Percentiles rank a stretch among this genome's conserved stretches.
phyloP scores from a whole-genome alignment of 2,329 filamentous ascomycete species.

The Aureobasidium leucospermi region DNA sequence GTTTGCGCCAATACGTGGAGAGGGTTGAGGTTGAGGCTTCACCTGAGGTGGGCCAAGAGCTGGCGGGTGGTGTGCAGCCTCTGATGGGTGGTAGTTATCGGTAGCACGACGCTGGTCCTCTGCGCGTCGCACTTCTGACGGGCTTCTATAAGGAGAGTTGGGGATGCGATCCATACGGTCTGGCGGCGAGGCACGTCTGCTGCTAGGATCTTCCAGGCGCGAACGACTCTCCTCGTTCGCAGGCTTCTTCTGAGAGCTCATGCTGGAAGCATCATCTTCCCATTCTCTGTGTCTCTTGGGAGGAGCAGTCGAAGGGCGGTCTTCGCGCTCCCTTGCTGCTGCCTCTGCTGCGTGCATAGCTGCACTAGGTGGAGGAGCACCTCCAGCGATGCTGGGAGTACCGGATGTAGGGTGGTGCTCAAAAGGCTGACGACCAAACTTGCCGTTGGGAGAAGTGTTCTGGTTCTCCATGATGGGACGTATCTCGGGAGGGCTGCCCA shows the following conservation, averaged over 20 bases:
- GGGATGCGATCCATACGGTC: slow-evolving; percentile 34
- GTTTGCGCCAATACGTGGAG: slow-evolving; percentile 47
- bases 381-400: slow-evolving; percentile 56
- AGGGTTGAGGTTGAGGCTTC: slow-evolving; percentile 40
- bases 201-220: slow-evolving; percentile 74
- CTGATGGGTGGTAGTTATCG: slow-evolving; percentile 83
- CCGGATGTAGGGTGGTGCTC: slow-evolving; percentile 63
- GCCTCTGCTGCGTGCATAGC: slow-evolving; percentile 62
- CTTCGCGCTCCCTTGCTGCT: slow-evolving; percentile 59
- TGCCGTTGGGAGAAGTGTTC: slow-evolving; percentile 75
- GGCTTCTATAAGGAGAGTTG: slow-evolving; percentile 69
- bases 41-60: slow-evolving; percentile 43
- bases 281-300: slow-evolving; percentile 86
- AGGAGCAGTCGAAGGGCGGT: slow-evolving; percentile 64
- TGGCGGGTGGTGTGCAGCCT: slow-evolving; percentile 81
- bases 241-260: slow-evolving; percentile 63
- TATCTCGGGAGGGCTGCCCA: slow-evolving; percentile 73
- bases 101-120: slow-evolving; percentile 62
- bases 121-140: slow-evolving; percentile 57
- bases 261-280: slow-evolving; percentile 64
- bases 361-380: slow-evolving; percentile 57
- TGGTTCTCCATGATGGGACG: slow-evolving; percentile 76
- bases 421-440: slow-evolving; percentile 76
- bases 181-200: slow-evolving; percentile 54
- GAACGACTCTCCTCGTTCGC: slow-evolving; percentile 82